These are phyloP conservation scores for Candida sanyaensis DNA, from an alignment of 1,139 yeast genomes.

Conservation along the genomic window DNA sequence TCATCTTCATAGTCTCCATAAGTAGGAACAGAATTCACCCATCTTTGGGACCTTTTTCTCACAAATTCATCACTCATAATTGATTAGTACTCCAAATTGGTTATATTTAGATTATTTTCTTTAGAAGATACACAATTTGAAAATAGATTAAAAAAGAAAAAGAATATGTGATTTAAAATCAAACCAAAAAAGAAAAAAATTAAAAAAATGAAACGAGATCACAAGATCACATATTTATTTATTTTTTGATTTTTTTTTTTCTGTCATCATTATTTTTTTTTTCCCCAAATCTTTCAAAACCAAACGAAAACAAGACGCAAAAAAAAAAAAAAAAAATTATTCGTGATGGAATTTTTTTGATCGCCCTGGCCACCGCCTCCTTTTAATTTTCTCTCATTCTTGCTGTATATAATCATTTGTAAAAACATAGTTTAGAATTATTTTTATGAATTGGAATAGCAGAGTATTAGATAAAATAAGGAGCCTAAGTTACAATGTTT, in stretches of 20 bases:
- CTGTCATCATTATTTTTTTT: not conserved
- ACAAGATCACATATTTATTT: not conserved
- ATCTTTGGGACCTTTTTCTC: constrained; percentile 62
- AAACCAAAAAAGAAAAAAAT: not conserved
- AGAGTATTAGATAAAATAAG: no score
- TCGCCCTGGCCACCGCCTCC: no score
- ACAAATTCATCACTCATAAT: constrained; percentile 47
- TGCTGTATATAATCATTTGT: no score
- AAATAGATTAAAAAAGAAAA: not conserved
- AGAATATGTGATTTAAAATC: not conserved
- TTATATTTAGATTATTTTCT: no score
- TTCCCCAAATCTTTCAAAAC: not conserved
- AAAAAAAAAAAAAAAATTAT: no score
- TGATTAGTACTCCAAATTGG: not conserved
- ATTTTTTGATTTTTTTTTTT: not conserved
- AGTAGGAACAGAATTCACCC: constrained; percentile 58
- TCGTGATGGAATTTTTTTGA: no score
- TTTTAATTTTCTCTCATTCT: no score
- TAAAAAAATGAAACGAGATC: not conserved
- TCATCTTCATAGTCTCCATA: constrained; percentile 63
- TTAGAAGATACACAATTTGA: not conserved
- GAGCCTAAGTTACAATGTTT: no score
- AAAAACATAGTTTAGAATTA: no score
- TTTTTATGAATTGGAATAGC: no score
- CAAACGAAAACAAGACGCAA: no score